Base-by-base conservation (phyloP, 805 yeast species). In the Starmerella ratchasimensis region DNA sequence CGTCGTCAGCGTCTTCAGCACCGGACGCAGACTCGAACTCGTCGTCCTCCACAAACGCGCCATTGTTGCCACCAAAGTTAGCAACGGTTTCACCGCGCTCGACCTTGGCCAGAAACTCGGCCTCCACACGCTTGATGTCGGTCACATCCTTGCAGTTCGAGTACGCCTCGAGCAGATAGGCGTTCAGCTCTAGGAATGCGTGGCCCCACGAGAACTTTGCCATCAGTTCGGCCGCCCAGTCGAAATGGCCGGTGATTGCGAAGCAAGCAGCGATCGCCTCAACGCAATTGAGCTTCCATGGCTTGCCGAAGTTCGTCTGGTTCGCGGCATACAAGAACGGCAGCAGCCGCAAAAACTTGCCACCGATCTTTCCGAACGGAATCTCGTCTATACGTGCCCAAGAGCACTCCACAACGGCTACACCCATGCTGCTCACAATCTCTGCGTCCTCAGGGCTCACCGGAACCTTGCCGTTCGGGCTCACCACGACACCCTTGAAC, bases 361-460 rank as follows among this genome's bases (percentile, higher is more conserved):
- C 97, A 3, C 97, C 97, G 41, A 90, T 84, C 53, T 80, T 82
- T 43, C 68, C 63, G 59, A 90, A 90, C 4, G 98, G 98, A n/a
- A 90, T 74, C 57, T 90, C 98, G 39, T 84, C 94, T n/a, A 90
- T 57, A 38, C 97, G 65, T 0, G 98, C 98, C 98, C 98, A 90
- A 2, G 95, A 83, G 59, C 97, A 88, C 56, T 90, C 98, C 2
- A 90, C 97, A 7, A 90, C 98, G 0, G 98, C 94, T n/a, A 84
- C 90, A 26, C 98, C 98, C 28, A 64, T 55, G 21, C 65, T 65
- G 50, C 80, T 93, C 0, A 84, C 94, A 10, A 82, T 67, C 33
- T 72, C 80, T 28, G 59, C 54, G 56, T 90, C 98, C 47, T 79
- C 67, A 0, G 97, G 97, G 56, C 94, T 82, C 1, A 90, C 94